Percentiles rank a stretch among this genome's conserved stretches.
These are phyloP conservation scores for Psilocybe cubensis DNA, from an alignment of 768 basidiomycete species.

Conservation along the genomic window DNA sequence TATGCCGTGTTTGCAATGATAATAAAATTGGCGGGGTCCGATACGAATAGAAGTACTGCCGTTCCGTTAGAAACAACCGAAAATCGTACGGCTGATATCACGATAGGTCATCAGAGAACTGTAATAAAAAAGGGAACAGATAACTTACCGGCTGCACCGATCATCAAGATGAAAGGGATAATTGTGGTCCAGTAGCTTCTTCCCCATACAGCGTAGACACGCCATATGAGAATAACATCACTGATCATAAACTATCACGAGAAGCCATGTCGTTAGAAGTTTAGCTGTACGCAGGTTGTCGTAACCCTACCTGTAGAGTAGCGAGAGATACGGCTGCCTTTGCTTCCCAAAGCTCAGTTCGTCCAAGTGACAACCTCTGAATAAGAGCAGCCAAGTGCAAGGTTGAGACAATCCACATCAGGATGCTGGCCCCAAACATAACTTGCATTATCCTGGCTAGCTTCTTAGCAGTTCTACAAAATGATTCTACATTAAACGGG, in stretches of 20 bases:
- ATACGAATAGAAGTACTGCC: not conserved
- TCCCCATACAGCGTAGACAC: not conserved
- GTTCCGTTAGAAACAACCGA: not conserved
- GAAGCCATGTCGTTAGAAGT: not conserved
- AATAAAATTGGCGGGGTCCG: not conserved
- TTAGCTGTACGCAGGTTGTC: not conserved
- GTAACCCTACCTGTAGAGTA: not conserved
- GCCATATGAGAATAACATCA: not conserved
- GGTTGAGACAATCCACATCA: not conserved
- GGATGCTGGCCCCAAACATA: constrained; percentile 1
- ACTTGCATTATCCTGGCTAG: not conserved
- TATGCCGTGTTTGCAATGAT: constrained; percentile 1
- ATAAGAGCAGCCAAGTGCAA: not conserved
- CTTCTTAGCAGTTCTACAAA: not conserved
- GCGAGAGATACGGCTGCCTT: not conserved
- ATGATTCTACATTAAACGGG: not conserved
- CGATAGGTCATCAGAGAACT: not conserved
- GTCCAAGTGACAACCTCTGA: not conserved
- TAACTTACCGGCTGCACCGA: not conserved
- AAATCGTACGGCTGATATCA: not conserved
- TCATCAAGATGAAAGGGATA: not conserved
- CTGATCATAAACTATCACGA: not conserved
- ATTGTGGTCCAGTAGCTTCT: not conserved
- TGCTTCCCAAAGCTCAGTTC: not conserved
- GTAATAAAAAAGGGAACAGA: not conserved